Conservation (phyloP, 805 yeast genomes). For the Yarrowia hollandica region DNA sequence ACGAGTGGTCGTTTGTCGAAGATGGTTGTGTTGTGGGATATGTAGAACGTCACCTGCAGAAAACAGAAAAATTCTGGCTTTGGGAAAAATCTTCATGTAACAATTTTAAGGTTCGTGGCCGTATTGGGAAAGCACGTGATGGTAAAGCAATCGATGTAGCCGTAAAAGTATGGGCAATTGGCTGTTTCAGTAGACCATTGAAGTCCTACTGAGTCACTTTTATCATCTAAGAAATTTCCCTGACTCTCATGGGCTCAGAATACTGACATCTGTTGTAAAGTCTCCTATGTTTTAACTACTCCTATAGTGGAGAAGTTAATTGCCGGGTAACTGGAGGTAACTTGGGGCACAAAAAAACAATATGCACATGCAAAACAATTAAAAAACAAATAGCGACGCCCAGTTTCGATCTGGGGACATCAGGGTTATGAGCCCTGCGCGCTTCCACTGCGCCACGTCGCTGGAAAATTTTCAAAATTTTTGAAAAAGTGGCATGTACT, state of each 20-base stretch:
- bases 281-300: background rate
- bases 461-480: constrained; percentile 31
- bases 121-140: constrained; percentile 28
- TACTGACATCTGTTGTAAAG: background rate
- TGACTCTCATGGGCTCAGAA: background rate
- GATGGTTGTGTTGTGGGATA: constrained; percentile 29
- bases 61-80: background rate
- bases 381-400: constrained; percentile 60
- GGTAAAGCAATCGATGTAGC: background rate
- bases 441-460: constrained; percentile 66
- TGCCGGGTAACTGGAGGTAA: constrained; percentile 22
- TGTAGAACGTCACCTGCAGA: constrained; percentile 30
- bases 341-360: constrained; percentile 14
- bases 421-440: constrained; percentile 97
- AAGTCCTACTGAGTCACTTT: background rate
- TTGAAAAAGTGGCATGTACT: background rate
- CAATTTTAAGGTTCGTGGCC: constrained; percentile 15
- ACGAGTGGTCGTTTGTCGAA: constrained; percentile 28
- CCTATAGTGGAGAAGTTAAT: background rate
- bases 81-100: constrained; percentile 28
- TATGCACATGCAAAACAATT: background rate
- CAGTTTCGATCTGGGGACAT: constrained; percentile 91
- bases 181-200: background rate
- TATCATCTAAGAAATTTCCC: background rate
- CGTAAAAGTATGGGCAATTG: background rate